phyloP scores from a whole-genome alignment of 1,139 yeast species.

The Pichia norvegensis region DNA sequence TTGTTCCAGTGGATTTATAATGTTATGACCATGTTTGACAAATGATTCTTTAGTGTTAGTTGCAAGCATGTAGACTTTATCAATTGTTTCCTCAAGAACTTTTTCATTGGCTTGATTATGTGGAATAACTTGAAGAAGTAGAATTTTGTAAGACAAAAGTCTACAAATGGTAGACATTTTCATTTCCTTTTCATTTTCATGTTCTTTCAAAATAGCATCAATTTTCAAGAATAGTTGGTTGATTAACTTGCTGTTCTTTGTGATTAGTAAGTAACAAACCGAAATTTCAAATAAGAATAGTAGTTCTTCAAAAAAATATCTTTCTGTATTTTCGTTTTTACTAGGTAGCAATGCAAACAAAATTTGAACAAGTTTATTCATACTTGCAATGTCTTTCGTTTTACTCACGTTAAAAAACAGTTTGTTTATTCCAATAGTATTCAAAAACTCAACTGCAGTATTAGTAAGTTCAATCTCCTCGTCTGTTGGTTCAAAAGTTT shows the following conservation, averaged over 20 bases:
- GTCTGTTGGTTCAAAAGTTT: constrained; percentile 83
- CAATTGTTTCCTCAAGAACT: constrained; percentile 25
- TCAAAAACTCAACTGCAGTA: constrained; percentile 75
- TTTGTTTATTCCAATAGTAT: constrained; percentile 50
- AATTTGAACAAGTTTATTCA: constrained; percentile 28
- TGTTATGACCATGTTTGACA: constrained; percentile 41
- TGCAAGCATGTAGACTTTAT: constrained; percentile 27
- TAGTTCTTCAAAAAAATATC: constrained; percentile 47
- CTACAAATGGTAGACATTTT: constrained; percentile 20
- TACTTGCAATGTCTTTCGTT: constrained; percentile 25
- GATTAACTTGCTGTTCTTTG: constrained; percentile 34
- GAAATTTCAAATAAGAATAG: constrained; percentile 49
- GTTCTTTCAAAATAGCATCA: constrained; percentile 18
- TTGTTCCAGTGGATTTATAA: constrained; percentile 47
- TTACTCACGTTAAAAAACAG: constrained; percentile 39
- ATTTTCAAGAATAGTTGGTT: constrained; percentile 19
- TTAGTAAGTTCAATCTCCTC: constrained; percentile 84
- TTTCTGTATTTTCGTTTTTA: constrained; percentile 33
- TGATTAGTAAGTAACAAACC: constrained; percentile 42
- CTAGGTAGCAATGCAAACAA: constrained; percentile 27
- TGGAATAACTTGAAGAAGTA: constrained; percentile 33
- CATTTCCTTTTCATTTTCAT: constrained; percentile 7
- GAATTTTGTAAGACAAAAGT: constrained; percentile 34
- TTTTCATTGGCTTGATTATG: constrained; percentile 19
- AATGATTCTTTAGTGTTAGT: constrained; percentile 33